Conservation (phyloP, 192 early-diverging fungal species). For the Gigaspora rosea region DNA sequence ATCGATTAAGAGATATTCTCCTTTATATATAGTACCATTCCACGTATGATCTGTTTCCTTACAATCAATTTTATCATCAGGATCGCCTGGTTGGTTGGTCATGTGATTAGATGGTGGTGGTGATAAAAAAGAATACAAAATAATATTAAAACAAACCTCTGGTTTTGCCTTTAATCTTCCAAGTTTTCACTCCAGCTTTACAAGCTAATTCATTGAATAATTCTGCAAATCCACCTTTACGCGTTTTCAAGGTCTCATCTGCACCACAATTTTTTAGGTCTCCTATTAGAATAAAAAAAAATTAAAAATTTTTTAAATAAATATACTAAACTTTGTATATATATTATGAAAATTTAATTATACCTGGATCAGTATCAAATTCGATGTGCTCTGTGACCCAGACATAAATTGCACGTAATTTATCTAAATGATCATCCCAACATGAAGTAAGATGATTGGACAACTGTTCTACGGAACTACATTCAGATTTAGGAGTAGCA, state of each 20-base stretch:
- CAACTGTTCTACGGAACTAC: conserved; percentile 25
- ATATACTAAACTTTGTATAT: too few species aligned
- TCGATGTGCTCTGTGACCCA: conserved; percentile 57
- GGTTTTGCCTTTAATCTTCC: conserved; percentile 52
- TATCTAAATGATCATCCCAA: conserved; percentile 40
- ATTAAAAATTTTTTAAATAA: too few species aligned
- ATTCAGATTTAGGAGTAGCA: conserved; percentile 34
- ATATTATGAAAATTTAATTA: too few species aligned
- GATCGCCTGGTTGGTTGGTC: conserved; percentile 11
- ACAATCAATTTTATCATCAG: conserved; percentile 35
- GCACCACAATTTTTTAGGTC: conserved; percentile 11
- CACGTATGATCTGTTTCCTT: conserved; percentile 48
- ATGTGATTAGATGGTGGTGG: not conserved
- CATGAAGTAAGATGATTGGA: conserved; percentile 50
- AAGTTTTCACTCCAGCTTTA: conserved; percentile 44
- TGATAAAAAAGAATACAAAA: not conserved
- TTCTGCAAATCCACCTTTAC: conserved; percentile 54
- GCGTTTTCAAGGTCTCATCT: conserved; percentile 42
- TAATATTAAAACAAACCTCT: conserved; percentile 45
- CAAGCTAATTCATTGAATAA: conserved; percentile 53
- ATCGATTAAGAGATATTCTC: conserved; percentile 57
- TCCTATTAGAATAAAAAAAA: not conserved
- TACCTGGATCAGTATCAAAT: conserved; percentile 46
- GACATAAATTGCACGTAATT: conserved; percentile 54
- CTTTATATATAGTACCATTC: conserved; percentile 54